These are phyloP conservation scores for Aspergillus piperis DNA, from an alignment of 2,329 filamentous ascomycete genomes.

Conservation along the genomic window DNA sequence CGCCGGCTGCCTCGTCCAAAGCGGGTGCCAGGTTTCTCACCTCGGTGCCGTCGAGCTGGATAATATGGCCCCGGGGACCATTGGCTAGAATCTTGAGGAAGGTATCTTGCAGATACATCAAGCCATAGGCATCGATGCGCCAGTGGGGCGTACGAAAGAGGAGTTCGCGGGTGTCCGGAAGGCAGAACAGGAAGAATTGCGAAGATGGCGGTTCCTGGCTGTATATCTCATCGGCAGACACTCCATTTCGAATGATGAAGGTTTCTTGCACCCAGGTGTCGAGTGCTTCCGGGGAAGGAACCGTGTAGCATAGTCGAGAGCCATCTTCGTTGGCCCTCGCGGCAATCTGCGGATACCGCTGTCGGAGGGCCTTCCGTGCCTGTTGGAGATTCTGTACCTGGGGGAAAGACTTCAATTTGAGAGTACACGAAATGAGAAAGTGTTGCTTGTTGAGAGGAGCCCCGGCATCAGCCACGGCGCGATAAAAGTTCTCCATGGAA, in stretches of 20 bases:
- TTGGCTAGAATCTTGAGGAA: background rate
- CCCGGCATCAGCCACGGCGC: background rate
- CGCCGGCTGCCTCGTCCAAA: background rate
- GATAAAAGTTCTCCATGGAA: background rate
- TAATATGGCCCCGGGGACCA: background rate
- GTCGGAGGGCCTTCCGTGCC: background rate
- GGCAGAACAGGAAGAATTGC: background rate
- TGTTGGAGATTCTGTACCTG: background rate
- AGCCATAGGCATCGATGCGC: background rate
- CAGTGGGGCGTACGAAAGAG: background rate
- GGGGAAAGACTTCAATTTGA: background rate
- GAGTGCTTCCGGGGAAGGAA: background rate
- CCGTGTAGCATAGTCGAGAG: background rate
- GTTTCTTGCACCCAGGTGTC: background rate
- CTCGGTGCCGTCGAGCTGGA: background rate
- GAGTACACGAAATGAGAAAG: background rate
- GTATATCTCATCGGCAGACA: background rate
- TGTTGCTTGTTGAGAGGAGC: background rate
- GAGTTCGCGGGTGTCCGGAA: background rate
- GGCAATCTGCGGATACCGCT: background rate
- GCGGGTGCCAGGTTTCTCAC: conserved; percentile 58
- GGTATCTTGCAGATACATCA: background rate
- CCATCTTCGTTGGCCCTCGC: background rate
- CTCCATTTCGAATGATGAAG: background rate
- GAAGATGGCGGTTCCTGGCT: background rate